Evolutionary conservation across 352 stramenopile species (phyloP), one percentile per base, ranked within the genome.

Genomic region (Pythium periplocum): DNA sequence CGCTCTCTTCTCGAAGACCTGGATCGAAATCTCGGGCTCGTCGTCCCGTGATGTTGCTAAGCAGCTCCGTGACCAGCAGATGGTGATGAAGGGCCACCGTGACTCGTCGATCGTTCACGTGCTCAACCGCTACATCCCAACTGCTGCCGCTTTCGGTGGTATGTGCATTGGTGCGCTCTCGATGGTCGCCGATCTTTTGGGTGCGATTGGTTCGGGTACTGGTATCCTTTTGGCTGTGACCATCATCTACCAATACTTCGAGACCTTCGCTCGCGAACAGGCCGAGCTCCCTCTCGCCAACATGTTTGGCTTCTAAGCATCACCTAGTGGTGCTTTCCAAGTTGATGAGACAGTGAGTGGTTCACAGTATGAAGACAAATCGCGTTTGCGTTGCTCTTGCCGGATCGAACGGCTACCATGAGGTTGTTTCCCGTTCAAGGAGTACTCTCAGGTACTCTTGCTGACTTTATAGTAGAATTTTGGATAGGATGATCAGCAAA

Each of bases 231-330:
- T 99, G 55, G 93, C 93, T 49, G 97, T 99, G 51, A 99, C 97
- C 32, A 99, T 99, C 82, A 99, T 99, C 75, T 99, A 99, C 85
- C 90, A 98, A 75, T 98, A 98, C 78, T 99, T 98, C 66, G 96
- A 99, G 85, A 97, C 93, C 42, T 98, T 98, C 53, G 85, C 93
- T 51, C 97, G 97, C 67, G 95, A 99, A 70, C 80, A 94, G 58
- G 78, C 83, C 6, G 83, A 94, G 58, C 76, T 94, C 52, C 83
- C 83, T 48, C 61, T 93, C 42, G 78, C 75, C 50, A 75, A 77
- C 42, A 65, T 94, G 46, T 94, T 94, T 58, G 83, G 83, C 62
- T 91, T 94, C 68, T 91, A 90, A 86, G 66, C 9, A 48, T n/a
- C 43, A n/a, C 26, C 43, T 9, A 48, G 38, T n/a, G 8, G 10